Evolutionary conservation across 140 eudicot species (phyloP).

Genomic region (Oenanthe javanica): DNA sequence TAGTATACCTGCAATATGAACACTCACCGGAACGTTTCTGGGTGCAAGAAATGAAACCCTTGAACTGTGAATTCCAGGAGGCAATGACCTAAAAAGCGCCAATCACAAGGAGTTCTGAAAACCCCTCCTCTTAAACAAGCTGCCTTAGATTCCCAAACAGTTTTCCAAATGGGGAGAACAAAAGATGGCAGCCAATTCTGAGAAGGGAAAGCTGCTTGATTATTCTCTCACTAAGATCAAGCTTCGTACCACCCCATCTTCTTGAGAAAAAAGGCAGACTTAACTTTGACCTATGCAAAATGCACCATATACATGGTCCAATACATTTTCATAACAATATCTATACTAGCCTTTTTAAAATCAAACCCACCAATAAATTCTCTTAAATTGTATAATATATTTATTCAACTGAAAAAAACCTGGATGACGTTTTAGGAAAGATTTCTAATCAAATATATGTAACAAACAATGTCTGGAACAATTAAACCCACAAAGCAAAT

Average conservation of each 20-base stretch:
- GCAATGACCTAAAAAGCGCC: constrained; percentile 74
- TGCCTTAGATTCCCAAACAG: constrained; percentile 76
- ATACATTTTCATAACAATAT: constrained; percentile 22
- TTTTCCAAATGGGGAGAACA: constrained; percentile 69
- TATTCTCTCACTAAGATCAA: constrained; percentile 71
- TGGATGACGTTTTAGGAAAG: neutral
- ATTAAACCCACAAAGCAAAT: neutral
- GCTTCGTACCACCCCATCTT: constrained; percentile 89
- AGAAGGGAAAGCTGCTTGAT: constrained; percentile 68
- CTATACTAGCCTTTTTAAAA: neutral
- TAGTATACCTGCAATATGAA: constrained; percentile 89
- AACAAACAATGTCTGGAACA: neutral
- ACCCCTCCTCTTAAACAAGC: constrained; percentile 85
- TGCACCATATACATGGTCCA: constrained; percentile 92
- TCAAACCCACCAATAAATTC: constrained; percentile 5
- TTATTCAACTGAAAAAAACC: constrained; percentile 11
- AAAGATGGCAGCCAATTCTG: constrained; percentile 75
- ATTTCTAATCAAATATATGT: neutral
- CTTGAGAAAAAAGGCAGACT: constrained; percentile 71
- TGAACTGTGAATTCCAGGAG: constrained; percentile 79
- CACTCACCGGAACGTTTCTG: constrained; percentile 54
- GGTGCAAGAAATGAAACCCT: constrained; percentile 90
- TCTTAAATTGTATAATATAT: neutral
- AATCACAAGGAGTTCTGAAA: constrained; percentile 75
- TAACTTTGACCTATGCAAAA: constrained; percentile 75